Base-by-base conservation (phyloP, 129 eudicot species). In the Rutidosis leptorrhynchoides region DNA sequence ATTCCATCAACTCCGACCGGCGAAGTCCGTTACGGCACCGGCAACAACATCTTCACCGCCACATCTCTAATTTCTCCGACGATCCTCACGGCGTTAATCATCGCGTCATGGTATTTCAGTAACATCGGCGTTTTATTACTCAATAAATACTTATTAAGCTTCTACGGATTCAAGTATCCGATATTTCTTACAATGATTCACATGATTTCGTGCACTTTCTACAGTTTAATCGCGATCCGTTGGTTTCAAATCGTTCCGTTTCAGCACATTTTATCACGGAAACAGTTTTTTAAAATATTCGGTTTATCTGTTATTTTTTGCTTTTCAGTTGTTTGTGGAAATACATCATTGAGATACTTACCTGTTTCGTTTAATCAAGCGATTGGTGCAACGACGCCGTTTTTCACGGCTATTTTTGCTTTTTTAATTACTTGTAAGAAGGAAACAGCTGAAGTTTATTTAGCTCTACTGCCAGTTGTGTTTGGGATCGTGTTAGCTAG, bases 331-430 rank as follows among this genome's bases (percentile, higher is more conserved):
- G 96, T 88, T 24, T 85, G 93, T 74, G 96, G 96, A 12, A 88
- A 88, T 40, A 85, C 92, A 10, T 85, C 93, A 1, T 42, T 88
- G 21, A 76, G 92, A 51, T 88, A 88, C 76, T 68, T 88, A 1
- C 96, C 96, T 14, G 96, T 88, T 6, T 88, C 96, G 40, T 88
- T 88, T 30, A 88, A 88, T 62, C 96, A 88, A 71, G 96, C 96
- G 0, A 85, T 88, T 0, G 96, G 96, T 21, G 96, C 96, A 1
- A 88, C 96, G 0, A 88, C 96, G 23, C 96, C 96, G 19, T 85
- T 88, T 65, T 88, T 88, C 62, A 90, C 95, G 0, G 97, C 97
- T 2, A 80, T 90, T 1, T 90, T 90, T 43, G 87, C 97, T 0
- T 90, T 83, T 33, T 20, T 90, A 1, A 90, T 90, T 12, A 90